Percentiles rank a stretch among this genome's conserved stretches.
These are phyloP conservation scores for Fusarium papillatum DNA, from an alignment of 2,329 filamentous ascomycete species.

Conservation along the genomic window DNA sequence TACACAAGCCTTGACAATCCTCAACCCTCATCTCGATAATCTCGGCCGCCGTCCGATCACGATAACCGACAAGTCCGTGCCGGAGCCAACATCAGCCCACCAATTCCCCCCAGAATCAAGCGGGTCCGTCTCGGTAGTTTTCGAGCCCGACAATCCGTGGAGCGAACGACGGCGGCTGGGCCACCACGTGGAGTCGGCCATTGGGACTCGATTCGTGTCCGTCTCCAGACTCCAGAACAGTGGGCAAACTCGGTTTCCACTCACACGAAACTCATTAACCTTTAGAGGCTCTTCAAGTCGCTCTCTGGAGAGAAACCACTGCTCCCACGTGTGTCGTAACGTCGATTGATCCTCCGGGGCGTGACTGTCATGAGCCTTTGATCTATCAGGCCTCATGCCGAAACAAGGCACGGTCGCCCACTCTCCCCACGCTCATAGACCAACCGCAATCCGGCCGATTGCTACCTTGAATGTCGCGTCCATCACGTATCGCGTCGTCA, in stretches of 20 bases:
- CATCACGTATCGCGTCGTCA: conserved; percentile 10
- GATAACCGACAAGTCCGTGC: conserved; percentile 3
- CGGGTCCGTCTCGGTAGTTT: conserved; percentile 13
- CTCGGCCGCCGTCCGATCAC: background rate
- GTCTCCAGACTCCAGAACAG: conserved; percentile 21
- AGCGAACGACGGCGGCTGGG: conserved; percentile 28
- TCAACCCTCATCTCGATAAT: background rate
- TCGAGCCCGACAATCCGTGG: background rate
- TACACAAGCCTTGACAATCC: background rate
- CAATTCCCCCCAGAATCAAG: background rate
- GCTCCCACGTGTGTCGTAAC: conserved; percentile 26
- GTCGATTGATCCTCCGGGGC: conserved; percentile 1
- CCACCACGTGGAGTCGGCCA: conserved; percentile 41
- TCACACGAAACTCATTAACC: background rate
- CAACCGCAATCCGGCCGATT: background rate
- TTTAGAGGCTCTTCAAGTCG: background rate
- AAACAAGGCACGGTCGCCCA: background rate
- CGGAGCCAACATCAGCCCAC: background rate
- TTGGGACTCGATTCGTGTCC: conserved; percentile 31
- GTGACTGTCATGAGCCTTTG: conserved; percentile 6
- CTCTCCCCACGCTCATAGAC: background rate
- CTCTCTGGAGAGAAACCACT: conserved; percentile 4
- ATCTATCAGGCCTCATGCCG: conserved; percentile 2
- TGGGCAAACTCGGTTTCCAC: conserved; percentile 2
- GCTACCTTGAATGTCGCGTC: conserved; percentile 15